These are phyloP conservation scores for Rhizopogon vesiculosus DNA, from an alignment of 768 basidiomycete species.

Conservation along the genomic window DNA sequence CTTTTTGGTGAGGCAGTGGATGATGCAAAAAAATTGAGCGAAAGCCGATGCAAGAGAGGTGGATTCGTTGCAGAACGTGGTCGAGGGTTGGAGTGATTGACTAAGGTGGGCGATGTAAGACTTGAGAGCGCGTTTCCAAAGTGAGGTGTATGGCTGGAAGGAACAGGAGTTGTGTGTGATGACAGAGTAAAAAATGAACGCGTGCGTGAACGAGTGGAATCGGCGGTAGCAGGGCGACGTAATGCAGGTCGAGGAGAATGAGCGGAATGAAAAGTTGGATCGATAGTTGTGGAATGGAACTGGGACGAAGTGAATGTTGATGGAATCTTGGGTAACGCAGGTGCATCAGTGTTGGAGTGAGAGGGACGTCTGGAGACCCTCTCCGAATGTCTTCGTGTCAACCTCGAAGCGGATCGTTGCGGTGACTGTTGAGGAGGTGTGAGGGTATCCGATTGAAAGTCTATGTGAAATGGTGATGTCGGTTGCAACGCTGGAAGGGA, in stretches of 20 bases:
- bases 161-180: conserved; percentile 11
- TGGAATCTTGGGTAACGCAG: conserved; percentile 10
- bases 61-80: conserved; percentile 59
- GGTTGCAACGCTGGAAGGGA: conserved; percentile 37
- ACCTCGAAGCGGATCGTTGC: conserved; percentile 20
- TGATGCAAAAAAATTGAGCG: conserved; percentile 57
- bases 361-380: conserved; percentile 11
- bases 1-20: conserved; percentile 31
- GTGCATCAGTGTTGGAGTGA: conserved; percentile 4
- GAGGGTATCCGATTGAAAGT: conserved; percentile 18
- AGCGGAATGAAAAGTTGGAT: conserved; percentile 11
- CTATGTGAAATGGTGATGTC: conserved; percentile 38
- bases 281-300: conserved; percentile 14
- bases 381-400: conserved; percentile 44
- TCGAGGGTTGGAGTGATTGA: conserved; percentile 32
- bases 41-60: conserved; percentile 65
- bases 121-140: conserved; percentile 5
- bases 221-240: conserved; percentile 40
- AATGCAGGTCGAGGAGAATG: conserved; percentile 11
- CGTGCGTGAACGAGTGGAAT: conserved; percentile 28
- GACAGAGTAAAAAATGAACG: conserved; percentile 25
- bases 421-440: conserved; percentile 14
- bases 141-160: conserved; percentile 8
- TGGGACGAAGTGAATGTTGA: conserved; percentile 3
- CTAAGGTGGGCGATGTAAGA: conserved; percentile 8